Evolutionary conservation across 1,284 basidiomycete genomes (phyloP).

Genomic region (Papiliotrema terrestris): DNA sequence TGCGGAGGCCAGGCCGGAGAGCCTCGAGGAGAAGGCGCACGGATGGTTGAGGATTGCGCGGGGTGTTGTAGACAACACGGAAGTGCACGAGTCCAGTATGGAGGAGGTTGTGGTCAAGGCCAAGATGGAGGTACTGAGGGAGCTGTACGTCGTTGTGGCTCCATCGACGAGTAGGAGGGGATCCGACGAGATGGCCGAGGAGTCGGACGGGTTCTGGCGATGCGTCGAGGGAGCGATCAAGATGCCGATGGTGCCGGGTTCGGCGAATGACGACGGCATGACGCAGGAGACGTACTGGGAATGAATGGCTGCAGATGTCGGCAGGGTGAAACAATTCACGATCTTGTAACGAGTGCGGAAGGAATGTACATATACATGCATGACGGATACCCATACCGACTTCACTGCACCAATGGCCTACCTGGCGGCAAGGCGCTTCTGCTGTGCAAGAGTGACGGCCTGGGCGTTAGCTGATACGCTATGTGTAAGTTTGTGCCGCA

Average conservation of each 20-base stretch:
- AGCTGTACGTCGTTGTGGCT: conserved; percentile 23
- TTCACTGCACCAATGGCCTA: neutral
- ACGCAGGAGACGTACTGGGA: conserved; percentile 20
- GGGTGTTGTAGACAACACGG: conserved; percentile 11
- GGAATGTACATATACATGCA: neutral
- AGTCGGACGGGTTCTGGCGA: conserved; percentile 32
- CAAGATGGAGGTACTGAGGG: conserved; percentile 31
- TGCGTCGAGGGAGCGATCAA: conserved; percentile 32
- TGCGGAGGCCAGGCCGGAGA: neutral
- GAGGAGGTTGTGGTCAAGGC: conserved; percentile 12
- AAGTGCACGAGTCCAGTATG: neutral
- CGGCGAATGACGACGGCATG: conserved; percentile 3
- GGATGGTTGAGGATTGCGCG: conserved; percentile 33
- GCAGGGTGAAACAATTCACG: no score
- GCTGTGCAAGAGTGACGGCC: neutral
- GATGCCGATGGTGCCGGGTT: neutral
- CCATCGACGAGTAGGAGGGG: conserved; percentile 2
- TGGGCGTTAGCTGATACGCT: neutral
- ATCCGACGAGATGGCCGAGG: conserved; percentile 2
- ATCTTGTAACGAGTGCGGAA: neutral
- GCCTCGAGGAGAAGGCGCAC: conserved; percentile 30
- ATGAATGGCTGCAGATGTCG: neutral
- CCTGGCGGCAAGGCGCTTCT: neutral
- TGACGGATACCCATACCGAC: neutral
- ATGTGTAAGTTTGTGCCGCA: neutral